These are phyloP conservation scores for Nothomitra cinnamomea DNA, from an alignment of 2,329 filamentous ascomycete genomes.

Conservation along the genomic window DNA sequence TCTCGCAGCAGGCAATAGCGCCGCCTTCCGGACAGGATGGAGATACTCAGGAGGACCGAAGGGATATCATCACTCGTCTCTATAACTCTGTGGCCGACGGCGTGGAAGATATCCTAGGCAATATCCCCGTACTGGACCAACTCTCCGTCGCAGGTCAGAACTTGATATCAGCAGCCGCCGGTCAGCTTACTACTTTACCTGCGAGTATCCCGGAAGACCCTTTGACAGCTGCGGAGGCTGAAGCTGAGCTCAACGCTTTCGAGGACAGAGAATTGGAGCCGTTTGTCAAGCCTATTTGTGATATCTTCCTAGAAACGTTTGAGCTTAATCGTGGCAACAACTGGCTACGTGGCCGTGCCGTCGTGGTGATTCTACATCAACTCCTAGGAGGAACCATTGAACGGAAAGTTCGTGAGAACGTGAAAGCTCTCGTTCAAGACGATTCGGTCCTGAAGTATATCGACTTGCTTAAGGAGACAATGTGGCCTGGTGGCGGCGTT, in stretches of 20 bases:
- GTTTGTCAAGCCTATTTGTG: slow-evolving; percentile 96
- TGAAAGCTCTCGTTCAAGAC: slow-evolving; percentile 57
- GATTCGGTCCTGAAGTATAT: slow-evolving; percentile 59
- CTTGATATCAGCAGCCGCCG: slow-evolving; percentile 60
- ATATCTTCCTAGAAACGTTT: slow-evolving; percentile 91
- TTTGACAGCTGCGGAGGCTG: slow-evolving; percentile 52
- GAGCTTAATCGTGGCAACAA: slow-evolving; percentile 90
- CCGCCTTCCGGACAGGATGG: slow-evolving; percentile 40
- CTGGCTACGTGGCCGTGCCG: slow-evolving; percentile 88
- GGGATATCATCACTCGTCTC: slow-evolving; percentile 78
- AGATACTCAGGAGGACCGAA: slow-evolving; percentile 33
- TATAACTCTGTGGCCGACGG: slow-evolving; percentile 96
- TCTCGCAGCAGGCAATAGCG: slow-evolving; percentile 72
- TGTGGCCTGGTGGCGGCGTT: slow-evolving; percentile 63
- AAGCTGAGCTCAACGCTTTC: slow-evolving; percentile 85
- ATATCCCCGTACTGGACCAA: slow-evolving; percentile 88
- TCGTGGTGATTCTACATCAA: slow-evolving; percentile 92
- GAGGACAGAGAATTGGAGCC: slow-evolving; percentile 80
- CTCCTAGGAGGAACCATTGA: slow-evolving; percentile 91
- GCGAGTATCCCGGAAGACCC: slow-evolving; percentile 26
- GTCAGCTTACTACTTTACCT: slow-evolving; percentile 20
- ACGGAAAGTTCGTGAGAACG: slow-evolving; percentile 77
- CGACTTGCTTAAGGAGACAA: slow-evolving; percentile 48
- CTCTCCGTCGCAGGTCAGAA: slow-evolving; percentile 86
- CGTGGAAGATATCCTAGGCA: slow-evolving; percentile 94